Evolutionary conservation across 306 rosid genomes (phyloP), one percentile per base, ranked within the genome.

Genomic region (Neltuma alba): DNA sequence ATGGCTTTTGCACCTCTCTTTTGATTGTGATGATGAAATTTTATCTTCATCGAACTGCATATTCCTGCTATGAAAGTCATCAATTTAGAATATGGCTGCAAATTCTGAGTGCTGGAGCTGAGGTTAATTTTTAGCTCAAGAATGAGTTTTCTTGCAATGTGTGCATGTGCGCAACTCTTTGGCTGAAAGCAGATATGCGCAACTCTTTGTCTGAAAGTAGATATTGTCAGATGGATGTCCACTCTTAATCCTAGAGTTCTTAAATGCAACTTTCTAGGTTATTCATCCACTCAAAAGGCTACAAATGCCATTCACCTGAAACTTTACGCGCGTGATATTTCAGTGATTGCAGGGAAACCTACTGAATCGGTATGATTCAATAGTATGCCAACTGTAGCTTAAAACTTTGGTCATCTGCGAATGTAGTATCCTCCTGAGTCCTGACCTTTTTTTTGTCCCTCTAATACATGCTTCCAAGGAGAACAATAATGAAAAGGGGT

Each of bases 271-370:
- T n/a, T n/a, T n/a, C n/a, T n/a, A n/a, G n/a, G n/a, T n/a, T n/a
- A n/a, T n/a, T n/a, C n/a, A n/a, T n/a, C n/a, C n/a, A n/a, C n/a
- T n/a, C n/a, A n/a, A n/a, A n/a, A n/a, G n/a, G n/a, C n/a, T n/a
- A n/a, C n/a, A n/a, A n/a, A n/a, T n/a, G n/a, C n/a, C n/a, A n/a
- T n/a, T n/a, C n/a, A n/a, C 67, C 37, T 14, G 34, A 61, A 61
- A 27, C 55, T 72, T 12, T 40, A 9, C 72, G 18, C 69, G 14
- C 27, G 14, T 65, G 69, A 45, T 83, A 58, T 76, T 71, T 25
- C 45, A 41, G 23, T 55, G 57, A 57, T 77, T 77, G 31, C 48
- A 42, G 41, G 41, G 34, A 68, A 70, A 9, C 47, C 31, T 75
- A 33, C 58, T 75, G 31, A 41, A 48, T 69, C 38, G 18, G 48